A percentile compares a stretch with the other conserved stretches of the same genome.
These are phyloP conservation scores for Epicoccum nigrum DNA, from an alignment of 2,329 filamentous ascomycete genomes.

Conservation along the genomic window DNA sequence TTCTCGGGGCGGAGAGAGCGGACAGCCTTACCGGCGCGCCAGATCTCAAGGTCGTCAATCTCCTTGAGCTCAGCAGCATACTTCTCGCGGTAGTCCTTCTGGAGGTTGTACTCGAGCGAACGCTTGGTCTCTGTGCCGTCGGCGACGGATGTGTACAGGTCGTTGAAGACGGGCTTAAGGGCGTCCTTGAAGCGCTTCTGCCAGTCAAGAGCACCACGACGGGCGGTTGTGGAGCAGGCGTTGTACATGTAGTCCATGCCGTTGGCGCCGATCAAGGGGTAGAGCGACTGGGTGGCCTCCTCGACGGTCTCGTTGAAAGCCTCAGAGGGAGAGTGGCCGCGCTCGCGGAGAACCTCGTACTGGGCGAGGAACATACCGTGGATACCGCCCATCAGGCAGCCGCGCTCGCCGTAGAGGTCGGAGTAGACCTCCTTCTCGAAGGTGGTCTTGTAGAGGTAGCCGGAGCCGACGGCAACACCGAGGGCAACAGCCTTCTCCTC, in stretches of 20 bases:
- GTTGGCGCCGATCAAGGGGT: slow-evolving; percentile 95
- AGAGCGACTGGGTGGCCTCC: slow-evolving; percentile 97
- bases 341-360: slow-evolving; percentile 99
- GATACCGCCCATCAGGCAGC: slow-evolving; percentile 99
- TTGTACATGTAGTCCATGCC: slow-evolving; percentile 99
- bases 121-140: slow-evolving; percentile 93
- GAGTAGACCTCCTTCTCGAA: slow-evolving; percentile 99
- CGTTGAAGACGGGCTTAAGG: slow-evolving; percentile 98
- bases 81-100: slow-evolving; percentile 93
- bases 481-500: slow-evolving; percentile 97
- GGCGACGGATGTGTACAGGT: slow-evolving; percentile 91
- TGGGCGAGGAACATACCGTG: slow-evolving; percentile 99
- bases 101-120: slow-evolving; percentile 95
- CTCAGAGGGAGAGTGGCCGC: slow-evolving; percentile 95
- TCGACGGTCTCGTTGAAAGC: slow-evolving; percentile 99
- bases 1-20: slow-evolving; percentile 58
- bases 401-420: slow-evolving; percentile 99
- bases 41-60: slow-evolving; percentile 98
- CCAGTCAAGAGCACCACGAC: slow-evolving; percentile 99
- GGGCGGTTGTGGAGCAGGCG: slow-evolving; percentile 97
- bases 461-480: slow-evolving; percentile 94
- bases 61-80: slow-evolving; percentile 99
- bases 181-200: slow-evolving; percentile 95
- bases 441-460: slow-evolving; percentile 99
- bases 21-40: slow-evolving; percentile 97